Conservation (phyloP, 768 basidiomycete species). For the Tulasnella sp. region DNA sequence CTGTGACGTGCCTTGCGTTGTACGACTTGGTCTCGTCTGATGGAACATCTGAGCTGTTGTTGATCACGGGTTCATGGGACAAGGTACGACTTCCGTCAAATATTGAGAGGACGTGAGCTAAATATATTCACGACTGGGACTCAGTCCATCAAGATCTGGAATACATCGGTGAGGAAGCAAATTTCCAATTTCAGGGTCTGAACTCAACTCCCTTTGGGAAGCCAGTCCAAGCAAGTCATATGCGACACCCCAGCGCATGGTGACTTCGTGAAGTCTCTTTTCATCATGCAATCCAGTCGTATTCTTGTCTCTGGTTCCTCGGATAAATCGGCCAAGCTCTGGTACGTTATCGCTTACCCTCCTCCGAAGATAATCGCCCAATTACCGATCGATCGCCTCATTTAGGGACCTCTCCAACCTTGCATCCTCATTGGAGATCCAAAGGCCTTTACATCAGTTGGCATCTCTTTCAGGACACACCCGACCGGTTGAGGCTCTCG, state of each 20-base stretch:
- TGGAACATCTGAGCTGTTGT: constrained; percentile 37
- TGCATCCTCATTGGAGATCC: not conserved
- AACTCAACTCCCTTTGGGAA: not conserved
- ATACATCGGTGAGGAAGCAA: constrained; percentile 51
- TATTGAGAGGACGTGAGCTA: not conserved
- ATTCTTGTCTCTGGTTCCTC: constrained; percentile 81
- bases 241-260: constrained; percentile 67
- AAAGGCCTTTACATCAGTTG: constrained; percentile 25
- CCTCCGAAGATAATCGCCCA: not conserved
- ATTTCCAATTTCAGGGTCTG: not conserved
- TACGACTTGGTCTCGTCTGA: constrained; percentile 31
- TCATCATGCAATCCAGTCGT: constrained; percentile 52
- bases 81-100: constrained; percentile 38
- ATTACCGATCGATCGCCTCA: not conserved
- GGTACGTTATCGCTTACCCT: constrained; percentile 42
- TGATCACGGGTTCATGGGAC: constrained; percentile 95
- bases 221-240: constrained; percentile 57
- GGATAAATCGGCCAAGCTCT: constrained; percentile 79
- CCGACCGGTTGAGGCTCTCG: constrained; percentile 74
- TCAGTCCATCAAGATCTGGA: constrained; percentile 83
- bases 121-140: not conserved
- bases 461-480: constrained; percentile 76
- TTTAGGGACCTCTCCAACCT: constrained; percentile 19
- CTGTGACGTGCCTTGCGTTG: constrained; percentile 77
- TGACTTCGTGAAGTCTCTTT: constrained; percentile 84